Percentiles rank a stretch among this genome's conserved stretches.
Conservation (phyloP, 2,329 filamentous ascomycete genomes). For the Xylariaceae sp. region DNA sequence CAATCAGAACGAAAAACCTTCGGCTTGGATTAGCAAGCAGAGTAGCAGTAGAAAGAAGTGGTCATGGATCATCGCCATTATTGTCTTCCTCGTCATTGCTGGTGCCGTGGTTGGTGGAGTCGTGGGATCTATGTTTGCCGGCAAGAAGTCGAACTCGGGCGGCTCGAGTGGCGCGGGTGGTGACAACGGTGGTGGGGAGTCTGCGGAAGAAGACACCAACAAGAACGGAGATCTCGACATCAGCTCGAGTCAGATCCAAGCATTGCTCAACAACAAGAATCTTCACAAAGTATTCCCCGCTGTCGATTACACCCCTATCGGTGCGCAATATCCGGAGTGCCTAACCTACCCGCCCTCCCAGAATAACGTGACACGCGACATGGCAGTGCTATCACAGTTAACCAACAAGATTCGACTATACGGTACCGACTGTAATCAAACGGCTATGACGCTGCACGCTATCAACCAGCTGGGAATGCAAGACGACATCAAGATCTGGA, state of each 20-base stretch:
- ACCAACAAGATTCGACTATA: constrained; percentile 87
- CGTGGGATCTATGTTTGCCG: constrained; percentile 38
- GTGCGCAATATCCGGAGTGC: constrained; percentile 86
- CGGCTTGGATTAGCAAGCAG: constrained; percentile 59
- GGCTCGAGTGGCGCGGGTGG: constrained; percentile 26
- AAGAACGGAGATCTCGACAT: constrained; percentile 68
- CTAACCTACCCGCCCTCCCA: constrained; percentile 73
- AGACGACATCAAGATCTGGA: constrained; percentile 77
- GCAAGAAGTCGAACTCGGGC: constrained; percentile 32
- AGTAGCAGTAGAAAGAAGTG: constrained; percentile 60
- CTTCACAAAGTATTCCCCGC: constrained; percentile 93
- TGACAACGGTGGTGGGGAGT: constrained; percentile 36
- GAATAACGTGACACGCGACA: constrained; percentile 89
- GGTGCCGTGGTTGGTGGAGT: constrained; percentile 72
- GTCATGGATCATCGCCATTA: constrained; percentile 63
- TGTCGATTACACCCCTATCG: constrained; percentile 91
- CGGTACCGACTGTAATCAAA: constrained; percentile 96
- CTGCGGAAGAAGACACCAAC: constrained; percentile 55
- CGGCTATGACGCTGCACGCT: constrained; percentile 84
- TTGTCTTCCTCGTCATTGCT: constrained; percentile 62
- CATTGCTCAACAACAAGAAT: constrained; percentile 72
- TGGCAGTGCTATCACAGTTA: constrained; percentile 84
- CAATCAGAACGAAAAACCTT: constrained; percentile 52
- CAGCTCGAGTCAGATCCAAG: constrained; percentile 75
- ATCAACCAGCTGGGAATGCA: constrained; percentile 70